Evolutionary conservation across 1,139 yeast genomes (phyloP).

Genomic region (Saccharomyces hybrid): DNA sequence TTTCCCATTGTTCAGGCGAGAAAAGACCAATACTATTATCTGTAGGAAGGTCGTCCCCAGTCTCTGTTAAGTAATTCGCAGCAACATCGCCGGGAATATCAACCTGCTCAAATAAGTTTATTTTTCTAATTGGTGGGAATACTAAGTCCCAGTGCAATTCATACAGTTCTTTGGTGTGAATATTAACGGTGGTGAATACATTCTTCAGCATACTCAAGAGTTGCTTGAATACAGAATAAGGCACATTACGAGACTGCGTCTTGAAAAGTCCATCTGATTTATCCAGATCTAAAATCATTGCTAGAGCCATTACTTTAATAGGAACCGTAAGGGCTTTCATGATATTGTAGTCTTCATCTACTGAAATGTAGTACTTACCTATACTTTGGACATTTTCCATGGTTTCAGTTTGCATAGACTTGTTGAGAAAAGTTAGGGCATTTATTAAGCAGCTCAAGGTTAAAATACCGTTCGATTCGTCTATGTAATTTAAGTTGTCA

Average conservation of each 20-base stretch:
- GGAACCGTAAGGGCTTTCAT: conserved; percentile 21
- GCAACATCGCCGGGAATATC: conserved; percentile 25
- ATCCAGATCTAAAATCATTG: conserved; percentile 19
- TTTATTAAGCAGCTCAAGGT: conserved; percentile 39
- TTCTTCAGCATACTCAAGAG: conserved; percentile 25
- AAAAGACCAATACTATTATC: conserved; percentile 12
- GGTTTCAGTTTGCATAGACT: conserved; percentile 31
- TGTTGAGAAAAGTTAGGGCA: conserved; percentile 38
- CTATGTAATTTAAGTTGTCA: conserved; percentile 36
- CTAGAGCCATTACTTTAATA: conserved; percentile 21
- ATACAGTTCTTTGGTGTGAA: conserved; percentile 35
- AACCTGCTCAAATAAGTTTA: conserved; percentile 16
- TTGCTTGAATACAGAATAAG: conserved; percentile 31
- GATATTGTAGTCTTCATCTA: conserved; percentile 21
- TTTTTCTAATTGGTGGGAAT: conserved; percentile 22
- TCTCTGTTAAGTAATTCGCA: conserved; percentile 17
- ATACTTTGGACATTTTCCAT: conserved; percentile 27
- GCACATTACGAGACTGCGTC: conserved; percentile 20
- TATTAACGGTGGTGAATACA: conserved; percentile 18
- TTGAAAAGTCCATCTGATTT: conserved; percentile 16
- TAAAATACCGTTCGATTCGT: conserved; percentile 36
- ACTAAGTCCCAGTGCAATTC: conserved; percentile 39
- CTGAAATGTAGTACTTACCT: conserved; percentile 21
- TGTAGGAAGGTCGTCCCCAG: conserved; percentile 20
- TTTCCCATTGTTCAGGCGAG: conserved; percentile 11